Evolutionary conservation across 2,329 filamentous ascomycete species (phyloP), one percentile per base, ranked within the genome.

Genomic region (Akanthomyces muscarius): DNA sequence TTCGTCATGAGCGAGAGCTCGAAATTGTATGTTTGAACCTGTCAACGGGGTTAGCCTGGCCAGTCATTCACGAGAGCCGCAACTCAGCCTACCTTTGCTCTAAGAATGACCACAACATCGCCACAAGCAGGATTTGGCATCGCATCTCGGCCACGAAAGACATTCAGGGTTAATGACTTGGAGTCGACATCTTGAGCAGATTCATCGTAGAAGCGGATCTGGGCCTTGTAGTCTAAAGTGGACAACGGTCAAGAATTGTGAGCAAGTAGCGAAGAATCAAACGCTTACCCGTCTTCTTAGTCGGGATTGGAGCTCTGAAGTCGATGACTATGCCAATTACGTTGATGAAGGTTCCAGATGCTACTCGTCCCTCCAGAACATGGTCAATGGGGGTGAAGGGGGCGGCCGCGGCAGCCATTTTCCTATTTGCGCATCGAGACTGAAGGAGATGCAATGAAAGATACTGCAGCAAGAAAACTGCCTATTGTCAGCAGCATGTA

Each of bases 301-400:
- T 86, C 13, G 71, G 62, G 0, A 77, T 78, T 1, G 86, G 83
- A 0, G 80, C 74, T 63, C 85, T 80, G 55, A 80, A 81, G 68
- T 94, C 90, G 58, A 85, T 84, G 4, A 94, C 83, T 5, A 94
- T 74, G 1, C 91, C 92, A 57, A 92, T 82, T 47, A 95, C 76
- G 74, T 79, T 88, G 66, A 87, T 6, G 77, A 63, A 2, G 48
- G 67, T 33, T 71, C 66, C 30, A 67, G 18, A 10, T 66, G 53
- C 52, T 73, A 62, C 28, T 72, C 71, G 10, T 23, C 73, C 73
- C 57, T 81, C 74, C 65, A 86, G 68, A 23, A 86, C 70, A 36
- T 79, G 71, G 65, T 75, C 70, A 67, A 81, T 73, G 14, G 71
- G 18, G 3, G 54, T 55, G 25, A 56, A 47, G 11, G 56, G 23